Percentiles rank a stretch among this genome's conserved stretches.
Conservation (phyloP, 768 basidiomycete genomes). For the Candolleomyces eurysporus region DNA sequence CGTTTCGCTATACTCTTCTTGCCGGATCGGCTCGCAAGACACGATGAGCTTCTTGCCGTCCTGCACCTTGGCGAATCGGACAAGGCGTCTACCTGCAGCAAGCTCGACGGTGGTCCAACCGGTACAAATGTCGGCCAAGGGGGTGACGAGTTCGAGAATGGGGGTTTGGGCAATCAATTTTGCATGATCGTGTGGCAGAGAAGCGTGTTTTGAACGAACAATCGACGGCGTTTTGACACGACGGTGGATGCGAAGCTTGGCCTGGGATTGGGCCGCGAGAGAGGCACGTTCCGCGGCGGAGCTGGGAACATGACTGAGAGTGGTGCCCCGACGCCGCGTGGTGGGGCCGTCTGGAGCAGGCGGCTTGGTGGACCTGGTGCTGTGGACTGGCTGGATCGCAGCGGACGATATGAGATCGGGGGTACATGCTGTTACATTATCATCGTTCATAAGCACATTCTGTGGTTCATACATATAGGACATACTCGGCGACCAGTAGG, state of each 20-base stretch:
- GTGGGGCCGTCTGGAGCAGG: constrained; percentile 23
- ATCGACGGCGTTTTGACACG: constrained; percentile 43
- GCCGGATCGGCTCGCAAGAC: constrained; percentile 72
- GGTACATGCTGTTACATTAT: not conserved
- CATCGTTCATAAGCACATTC: not conserved
- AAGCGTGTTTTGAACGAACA: constrained; percentile 39
- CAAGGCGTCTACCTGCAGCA: constrained; percentile 71
- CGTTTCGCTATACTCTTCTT: constrained; percentile 68
- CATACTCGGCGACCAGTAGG: constrained; percentile 52
- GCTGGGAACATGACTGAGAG: constrained; percentile 27
- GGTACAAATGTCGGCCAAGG: constrained; percentile 52
- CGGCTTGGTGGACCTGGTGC: not conserved
- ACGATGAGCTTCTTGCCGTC: constrained; percentile 76
- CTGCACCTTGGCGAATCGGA: constrained; percentile 79
- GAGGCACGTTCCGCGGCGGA: constrained; percentile 38
- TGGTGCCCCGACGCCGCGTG: constrained; percentile 38
- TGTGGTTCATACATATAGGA: constrained; percentile 4
- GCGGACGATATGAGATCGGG: constrained; percentile 4
- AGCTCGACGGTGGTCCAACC: constrained; percentile 69
- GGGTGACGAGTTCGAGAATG: constrained; percentile 58
- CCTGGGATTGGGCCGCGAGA: constrained; percentile 30
- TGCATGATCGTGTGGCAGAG: constrained; percentile 30
- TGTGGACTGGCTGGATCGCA: too few relatives aligned
- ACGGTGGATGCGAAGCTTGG: constrained; percentile 37
- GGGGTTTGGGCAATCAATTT: constrained; percentile 51